phyloP scores from a whole-genome alignment of 192 early-diverging fungal species.

The Umbelopsis sp. region DNA sequence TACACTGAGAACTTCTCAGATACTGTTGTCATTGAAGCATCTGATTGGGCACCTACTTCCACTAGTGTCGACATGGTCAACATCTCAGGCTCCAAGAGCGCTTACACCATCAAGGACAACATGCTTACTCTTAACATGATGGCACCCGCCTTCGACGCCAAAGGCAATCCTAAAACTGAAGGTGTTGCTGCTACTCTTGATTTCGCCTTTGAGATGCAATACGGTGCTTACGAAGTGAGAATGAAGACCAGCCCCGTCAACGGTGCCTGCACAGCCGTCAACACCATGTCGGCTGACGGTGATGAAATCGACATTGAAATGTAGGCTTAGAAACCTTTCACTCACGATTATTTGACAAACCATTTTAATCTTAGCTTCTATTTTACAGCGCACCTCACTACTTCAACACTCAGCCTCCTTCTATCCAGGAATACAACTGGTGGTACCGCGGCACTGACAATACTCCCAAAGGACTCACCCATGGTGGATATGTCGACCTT shows the following conservation, averaged over 20 bases:
- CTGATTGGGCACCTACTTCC: conserved; percentile 4
- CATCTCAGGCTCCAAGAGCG: conserved; percentile 9
- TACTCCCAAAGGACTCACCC: conserved; percentile 24
- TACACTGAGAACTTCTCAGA: conserved; percentile 13
- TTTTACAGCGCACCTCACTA: conserved; percentile 27
- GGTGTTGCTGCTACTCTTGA: conserved; percentile 13
- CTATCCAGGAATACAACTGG: conserved; percentile 40
- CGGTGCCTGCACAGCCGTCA: conserved; percentile 33
- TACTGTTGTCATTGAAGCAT: conserved; percentile 5
- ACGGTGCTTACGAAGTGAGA: conserved; percentile 37
- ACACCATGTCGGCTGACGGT: conserved; percentile 35
- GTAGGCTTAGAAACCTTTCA: not conserved
- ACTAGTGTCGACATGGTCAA: conserved; percentile 20
- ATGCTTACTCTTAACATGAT: conserved; percentile 6
- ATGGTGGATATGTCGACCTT: conserved; percentile 18
- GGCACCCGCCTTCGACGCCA: not conserved
- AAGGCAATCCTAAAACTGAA: not conserved
- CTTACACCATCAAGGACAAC: not conserved
- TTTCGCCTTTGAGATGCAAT: conserved; percentile 35
- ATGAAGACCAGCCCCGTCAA: conserved; percentile 34
- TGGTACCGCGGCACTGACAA: conserved; percentile 36
- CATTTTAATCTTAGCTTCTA: no score
- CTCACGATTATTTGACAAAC: not conserved
- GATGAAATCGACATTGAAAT: conserved; percentile 59
- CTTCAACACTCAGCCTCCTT: conserved; percentile 14